These are phyloP conservation scores for Ceratobasidium sp. DNA, from an alignment of 1,284 basidiomycete genomes.

Conservation along the genomic window DNA sequence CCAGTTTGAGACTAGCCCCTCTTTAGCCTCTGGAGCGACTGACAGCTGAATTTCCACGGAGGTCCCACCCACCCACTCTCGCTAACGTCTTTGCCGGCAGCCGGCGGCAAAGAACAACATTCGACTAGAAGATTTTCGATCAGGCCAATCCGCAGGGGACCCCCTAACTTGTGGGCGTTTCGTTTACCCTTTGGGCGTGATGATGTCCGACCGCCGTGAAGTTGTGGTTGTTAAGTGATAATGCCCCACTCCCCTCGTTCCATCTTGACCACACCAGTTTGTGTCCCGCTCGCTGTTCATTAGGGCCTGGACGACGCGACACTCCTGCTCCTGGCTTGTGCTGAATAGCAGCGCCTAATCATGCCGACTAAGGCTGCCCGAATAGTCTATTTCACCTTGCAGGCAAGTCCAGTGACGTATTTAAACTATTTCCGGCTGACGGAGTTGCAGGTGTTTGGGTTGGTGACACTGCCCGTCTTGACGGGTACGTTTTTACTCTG, in stretches of 20 bases:
- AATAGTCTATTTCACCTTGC: conserved; percentile 33
- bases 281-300: neutral
- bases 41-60: neutral
- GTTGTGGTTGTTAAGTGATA: neutral
- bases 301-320: neutral
- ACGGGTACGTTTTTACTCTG: conserved; percentile 23
- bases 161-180: neutral
- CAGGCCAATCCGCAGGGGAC: neutral
- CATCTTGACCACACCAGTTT: neutral
- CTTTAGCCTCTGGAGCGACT: neutral
- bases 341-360: neutral
- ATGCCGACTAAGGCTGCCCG: conserved; percentile 20
- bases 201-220: neutral
- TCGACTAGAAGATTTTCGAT: neutral
- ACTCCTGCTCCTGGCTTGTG: neutral
- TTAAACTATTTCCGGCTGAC: neutral
- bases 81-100: neutral
- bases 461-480: conserved; percentile 27
- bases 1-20: neutral
- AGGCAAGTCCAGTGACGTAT: conserved; percentile 6
- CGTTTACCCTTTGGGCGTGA: conserved; percentile 2
- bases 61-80: neutral
- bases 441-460: conserved; percentile 7
- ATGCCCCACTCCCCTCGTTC: neutral
- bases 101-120: neutral